phyloP scores from a whole-genome alignment of 2,329 filamentous ascomycete species.

The Epichloe sylvatica region DNA sequence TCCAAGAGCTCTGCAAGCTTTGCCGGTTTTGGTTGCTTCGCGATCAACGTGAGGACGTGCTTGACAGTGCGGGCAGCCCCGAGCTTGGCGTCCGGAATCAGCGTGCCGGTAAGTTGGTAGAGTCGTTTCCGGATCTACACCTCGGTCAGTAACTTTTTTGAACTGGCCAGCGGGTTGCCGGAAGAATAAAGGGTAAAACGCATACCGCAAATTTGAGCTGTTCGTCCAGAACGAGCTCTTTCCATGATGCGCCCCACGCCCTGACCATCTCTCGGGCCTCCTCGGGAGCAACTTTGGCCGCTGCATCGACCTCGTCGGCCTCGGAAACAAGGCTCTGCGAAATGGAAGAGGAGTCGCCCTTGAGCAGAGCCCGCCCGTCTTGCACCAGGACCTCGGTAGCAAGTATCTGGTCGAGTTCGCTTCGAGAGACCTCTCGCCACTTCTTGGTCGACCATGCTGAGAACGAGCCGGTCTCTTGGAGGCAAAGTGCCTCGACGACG shows the following conservation, averaged over 20 bases:
- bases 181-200: conserved; percentile 8
- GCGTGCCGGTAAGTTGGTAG: conserved; percentile 65
- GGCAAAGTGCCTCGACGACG: conserved; percentile 37
- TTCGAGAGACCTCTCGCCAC: conserved; percentile 19
- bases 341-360: conserved; percentile 23
- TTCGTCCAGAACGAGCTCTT: conserved; percentile 41
- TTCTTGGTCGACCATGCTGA: conserved; percentile 19
- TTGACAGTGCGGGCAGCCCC: conserved; percentile 38
- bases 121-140: conserved; percentile 64
- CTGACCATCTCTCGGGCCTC: conserved; percentile 30
- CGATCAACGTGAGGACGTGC: conserved; percentile 39
- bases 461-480: conserved; percentile 21
- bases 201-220: conserved; percentile 61
- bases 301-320: conserved; percentile 11
- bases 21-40: conserved; percentile 39
- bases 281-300: conserved; percentile 17
- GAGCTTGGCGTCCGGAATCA: conserved; percentile 58
- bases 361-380: conserved; percentile 27
- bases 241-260: conserved; percentile 43
- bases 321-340: conserved; percentile 20
- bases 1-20: conserved; percentile 51
- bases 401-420: conserved; percentile 22
- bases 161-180: no score
- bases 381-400: conserved; percentile 24
- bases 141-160: no score